Conservation (phyloP, 176 grass and related monocot species). For the Tillandsia leiboldiana region DNA sequence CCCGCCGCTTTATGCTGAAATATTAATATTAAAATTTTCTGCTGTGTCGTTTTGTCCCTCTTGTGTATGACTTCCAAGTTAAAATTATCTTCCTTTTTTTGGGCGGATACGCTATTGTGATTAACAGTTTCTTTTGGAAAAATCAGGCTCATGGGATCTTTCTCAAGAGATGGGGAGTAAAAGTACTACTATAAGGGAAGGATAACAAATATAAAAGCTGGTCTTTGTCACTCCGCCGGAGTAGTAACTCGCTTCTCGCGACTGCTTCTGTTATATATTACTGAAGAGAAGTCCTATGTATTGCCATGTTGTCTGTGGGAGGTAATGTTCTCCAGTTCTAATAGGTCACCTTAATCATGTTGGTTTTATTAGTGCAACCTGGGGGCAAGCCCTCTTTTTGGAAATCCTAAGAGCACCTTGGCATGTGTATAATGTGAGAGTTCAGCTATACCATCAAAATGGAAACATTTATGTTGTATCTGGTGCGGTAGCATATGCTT, state of each 20-base stretch:
- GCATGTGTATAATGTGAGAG: too few species aligned
- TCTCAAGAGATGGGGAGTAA: background rate
- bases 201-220: background rate
- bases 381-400: background rate
- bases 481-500: background rate
- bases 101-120: too few species aligned
- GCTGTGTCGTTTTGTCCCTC: too few species aligned
- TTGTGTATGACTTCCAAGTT: too few species aligned
- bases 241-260: background rate
- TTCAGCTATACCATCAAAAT: too few species aligned
- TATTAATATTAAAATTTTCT: too few species aligned
- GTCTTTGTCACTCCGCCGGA: background rate
- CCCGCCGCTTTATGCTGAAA: too few species aligned
- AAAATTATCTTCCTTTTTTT: too few species aligned
- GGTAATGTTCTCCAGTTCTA: constrained; percentile 1
- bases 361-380: background rate
- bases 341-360: background rate
- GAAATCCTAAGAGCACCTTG: background rate
- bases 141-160: background rate
- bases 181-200: background rate
- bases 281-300: background rate
- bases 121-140: background rate
- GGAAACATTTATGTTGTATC: background rate
- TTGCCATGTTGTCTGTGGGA: background rate
- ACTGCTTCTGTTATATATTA: background rate